Conservation (phyloP, 2,329 filamentous ascomycete genomes). For the Aspergillus niger region DNA sequence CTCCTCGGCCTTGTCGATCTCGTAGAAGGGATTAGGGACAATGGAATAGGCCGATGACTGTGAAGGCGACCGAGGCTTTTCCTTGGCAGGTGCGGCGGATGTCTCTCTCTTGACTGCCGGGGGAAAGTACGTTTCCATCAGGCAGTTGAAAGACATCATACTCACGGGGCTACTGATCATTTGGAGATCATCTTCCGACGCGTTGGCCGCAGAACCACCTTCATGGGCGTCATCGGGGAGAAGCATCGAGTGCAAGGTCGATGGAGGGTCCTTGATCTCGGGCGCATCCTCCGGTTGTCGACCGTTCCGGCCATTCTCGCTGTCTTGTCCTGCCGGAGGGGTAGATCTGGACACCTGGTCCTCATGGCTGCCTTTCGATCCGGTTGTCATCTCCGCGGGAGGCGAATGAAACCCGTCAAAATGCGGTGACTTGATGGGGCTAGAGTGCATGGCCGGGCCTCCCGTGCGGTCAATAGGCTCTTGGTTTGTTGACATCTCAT, state of each 20-base stretch:
- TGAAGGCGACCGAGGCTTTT: conserved; percentile 9
- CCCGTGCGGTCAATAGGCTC: background rate
- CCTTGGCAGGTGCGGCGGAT: background rate
- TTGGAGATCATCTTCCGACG: conserved; percentile 17
- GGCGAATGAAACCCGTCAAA: conserved; percentile 24
- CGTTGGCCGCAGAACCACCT: background rate
- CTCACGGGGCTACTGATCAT: conserved; percentile 19
- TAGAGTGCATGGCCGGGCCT: conserved; percentile 8
- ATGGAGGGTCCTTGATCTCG: conserved; percentile 3
- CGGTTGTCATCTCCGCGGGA: background rate
- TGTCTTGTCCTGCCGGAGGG: background rate
- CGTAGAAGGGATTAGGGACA: conserved; percentile 37
- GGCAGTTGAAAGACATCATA: conserved; percentile 10
- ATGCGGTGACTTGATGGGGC: conserved; percentile 21
- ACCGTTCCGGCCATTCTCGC: conserved; percentile 5
- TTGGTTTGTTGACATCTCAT: background rate
- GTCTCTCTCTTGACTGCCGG: background rate
- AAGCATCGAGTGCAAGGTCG: conserved; percentile 9
- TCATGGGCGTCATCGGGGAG: conserved; percentile 11
- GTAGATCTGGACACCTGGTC: background rate
- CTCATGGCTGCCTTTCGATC: background rate
- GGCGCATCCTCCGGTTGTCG: background rate
- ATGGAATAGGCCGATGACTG: conserved; percentile 12
- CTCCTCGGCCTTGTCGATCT: conserved; percentile 28
- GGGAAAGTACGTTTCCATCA: conserved; percentile 14